These are phyloP conservation scores for Gentiana dahurica DNA, from an alignment of 257 asterid species.

Conservation along the genomic window DNA sequence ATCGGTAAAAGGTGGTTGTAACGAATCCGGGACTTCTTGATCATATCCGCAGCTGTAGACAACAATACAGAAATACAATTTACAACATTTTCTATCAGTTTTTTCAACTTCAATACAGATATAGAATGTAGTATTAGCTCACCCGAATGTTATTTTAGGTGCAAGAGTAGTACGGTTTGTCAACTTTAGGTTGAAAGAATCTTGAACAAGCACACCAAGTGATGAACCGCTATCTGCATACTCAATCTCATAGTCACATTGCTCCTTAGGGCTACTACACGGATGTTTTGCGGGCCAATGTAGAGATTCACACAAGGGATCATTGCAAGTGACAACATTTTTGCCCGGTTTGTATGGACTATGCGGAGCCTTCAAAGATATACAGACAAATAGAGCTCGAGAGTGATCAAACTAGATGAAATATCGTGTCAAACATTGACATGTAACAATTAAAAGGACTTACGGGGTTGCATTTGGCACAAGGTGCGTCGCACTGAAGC, in stretches of 20 bases:
- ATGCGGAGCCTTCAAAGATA: slow-evolving; percentile 67
- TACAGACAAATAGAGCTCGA: neutral
- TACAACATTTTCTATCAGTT: no score
- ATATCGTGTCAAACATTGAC: neutral
- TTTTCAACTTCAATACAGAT: neutral
- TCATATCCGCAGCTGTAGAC: slow-evolving; percentile 73
- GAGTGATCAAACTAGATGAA: neutral
- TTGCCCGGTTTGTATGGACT: slow-evolving; percentile 53
- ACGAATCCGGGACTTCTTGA: slow-evolving; percentile 53
- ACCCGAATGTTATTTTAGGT: slow-evolving; percentile 76
- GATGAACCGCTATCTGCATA: slow-evolving; percentile 83
- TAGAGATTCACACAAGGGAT: slow-evolving; percentile 56
- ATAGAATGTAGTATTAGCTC: slow-evolving; percentile 3
- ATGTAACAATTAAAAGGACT: slow-evolving; percentile 1
- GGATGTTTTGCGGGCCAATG: slow-evolving; percentile 24
- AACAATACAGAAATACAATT: neutral
- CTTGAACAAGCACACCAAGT: slow-evolving; percentile 69
- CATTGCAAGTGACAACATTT: slow-evolving; percentile 45
- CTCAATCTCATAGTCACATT: slow-evolving; percentile 76
- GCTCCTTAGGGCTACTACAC: slow-evolving; percentile 45
- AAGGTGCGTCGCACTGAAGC: slow-evolving; percentile 96
- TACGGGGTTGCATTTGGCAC: slow-evolving; percentile 67
- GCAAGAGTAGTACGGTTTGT: slow-evolving; percentile 43
- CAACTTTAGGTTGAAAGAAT: slow-evolving; percentile 44
- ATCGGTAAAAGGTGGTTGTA: slow-evolving; percentile 50